phyloP scores from a whole-genome alignment of 495 filamentous ascomycete species.

The Aspergillus conjunctus region DNA sequence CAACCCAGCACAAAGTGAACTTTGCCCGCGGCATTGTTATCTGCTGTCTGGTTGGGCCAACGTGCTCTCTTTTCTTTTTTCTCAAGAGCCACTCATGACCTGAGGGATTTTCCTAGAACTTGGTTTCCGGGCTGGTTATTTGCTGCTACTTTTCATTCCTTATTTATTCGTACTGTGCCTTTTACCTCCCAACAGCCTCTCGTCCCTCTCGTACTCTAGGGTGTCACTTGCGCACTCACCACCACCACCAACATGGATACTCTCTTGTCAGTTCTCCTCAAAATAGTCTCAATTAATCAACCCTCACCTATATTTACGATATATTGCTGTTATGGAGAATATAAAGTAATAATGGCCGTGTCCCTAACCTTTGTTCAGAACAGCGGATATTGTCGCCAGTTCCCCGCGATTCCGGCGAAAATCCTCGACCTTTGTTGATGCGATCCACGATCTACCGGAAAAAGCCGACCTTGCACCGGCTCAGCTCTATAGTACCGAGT shows the following conservation, averaged over 20 bases:
- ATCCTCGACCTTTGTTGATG: constrained; percentile 95
- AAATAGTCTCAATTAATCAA: background rate
- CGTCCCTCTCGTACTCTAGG: too few species aligned
- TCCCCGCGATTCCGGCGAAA: constrained; percentile 81
- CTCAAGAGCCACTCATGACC: constrained; percentile 2
- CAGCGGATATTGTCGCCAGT: constrained; percentile 84
- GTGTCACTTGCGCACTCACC: background rate
- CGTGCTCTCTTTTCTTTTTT: constrained; percentile 8
- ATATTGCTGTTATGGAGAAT: background rate
- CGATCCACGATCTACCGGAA: constrained; percentile 89
- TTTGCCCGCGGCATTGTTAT: background rate
- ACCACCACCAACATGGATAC: constrained; percentile 65
- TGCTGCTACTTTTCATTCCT: constrained; percentile 3
- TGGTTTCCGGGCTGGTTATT: constrained; percentile 1
- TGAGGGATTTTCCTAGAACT: constrained; percentile 1
- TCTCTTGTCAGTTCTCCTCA: constrained; percentile 61
- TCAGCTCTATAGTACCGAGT: constrained; percentile 97
- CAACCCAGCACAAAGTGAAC: background rate
- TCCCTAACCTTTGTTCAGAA: constrained; percentile 47
- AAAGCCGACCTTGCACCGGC: constrained; percentile 88
- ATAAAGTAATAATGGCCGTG: background rate
- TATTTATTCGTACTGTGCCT: constrained; percentile 3
- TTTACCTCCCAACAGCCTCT: background rate
- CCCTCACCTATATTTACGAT: background rate
- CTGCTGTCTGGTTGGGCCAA: constrained; percentile 15